Percentiles rank a stretch among this genome's conserved stretches.
Conservation (phyloP, 768 basidiomycete species). For the Hebeloma cylindrosporum region DNA sequence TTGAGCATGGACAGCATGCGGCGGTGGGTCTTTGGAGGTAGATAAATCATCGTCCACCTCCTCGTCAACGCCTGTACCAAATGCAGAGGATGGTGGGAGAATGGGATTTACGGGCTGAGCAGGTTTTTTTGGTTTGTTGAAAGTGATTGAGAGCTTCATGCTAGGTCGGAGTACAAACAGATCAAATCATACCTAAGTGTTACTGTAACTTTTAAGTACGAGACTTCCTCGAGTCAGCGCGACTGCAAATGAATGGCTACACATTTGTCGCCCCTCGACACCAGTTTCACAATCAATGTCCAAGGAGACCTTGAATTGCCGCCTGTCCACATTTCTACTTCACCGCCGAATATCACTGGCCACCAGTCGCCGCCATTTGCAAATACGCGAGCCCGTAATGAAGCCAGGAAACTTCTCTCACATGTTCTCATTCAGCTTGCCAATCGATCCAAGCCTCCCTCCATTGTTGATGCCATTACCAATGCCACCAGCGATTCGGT, state of each 20-base stretch:
- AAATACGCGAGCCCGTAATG: constrained; percentile 48
- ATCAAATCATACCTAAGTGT: too few species aligned
- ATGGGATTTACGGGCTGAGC: constrained; percentile 44
- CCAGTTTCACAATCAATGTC: constrained; percentile 22
- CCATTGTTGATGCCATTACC: constrained; percentile 45
- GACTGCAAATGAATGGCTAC: too few species aligned
- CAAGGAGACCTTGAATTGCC: constrained; percentile 24
- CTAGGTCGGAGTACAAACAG: too few species aligned
- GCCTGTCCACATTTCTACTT: too few species aligned
- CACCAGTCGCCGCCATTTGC: constrained; percentile 24
- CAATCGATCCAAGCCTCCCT: constrained; percentile 51
- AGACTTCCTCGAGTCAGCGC: too few species aligned
- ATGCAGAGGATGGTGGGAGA: constrained; percentile 63
- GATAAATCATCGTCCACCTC: constrained; percentile 49
- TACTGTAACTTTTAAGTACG: too few species aligned
- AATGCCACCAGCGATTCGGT: constrained; percentile 23
- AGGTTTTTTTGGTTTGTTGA: constrained; percentile 59
- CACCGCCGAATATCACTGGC: too few species aligned
- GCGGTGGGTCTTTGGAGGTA: constrained; percentile 49
- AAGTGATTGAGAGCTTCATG: constrained; percentile 93
- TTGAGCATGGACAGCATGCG: constrained; percentile 58
- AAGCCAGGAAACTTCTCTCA: constrained; percentile 67
- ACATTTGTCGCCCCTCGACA: constrained; percentile 19
- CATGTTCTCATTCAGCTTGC: constrained; percentile 67
- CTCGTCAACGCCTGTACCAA: constrained; percentile 66